Evolutionary conservation across 257 asterid genomes (phyloP).

Genomic region (Osmanthus fragrans): DNA sequence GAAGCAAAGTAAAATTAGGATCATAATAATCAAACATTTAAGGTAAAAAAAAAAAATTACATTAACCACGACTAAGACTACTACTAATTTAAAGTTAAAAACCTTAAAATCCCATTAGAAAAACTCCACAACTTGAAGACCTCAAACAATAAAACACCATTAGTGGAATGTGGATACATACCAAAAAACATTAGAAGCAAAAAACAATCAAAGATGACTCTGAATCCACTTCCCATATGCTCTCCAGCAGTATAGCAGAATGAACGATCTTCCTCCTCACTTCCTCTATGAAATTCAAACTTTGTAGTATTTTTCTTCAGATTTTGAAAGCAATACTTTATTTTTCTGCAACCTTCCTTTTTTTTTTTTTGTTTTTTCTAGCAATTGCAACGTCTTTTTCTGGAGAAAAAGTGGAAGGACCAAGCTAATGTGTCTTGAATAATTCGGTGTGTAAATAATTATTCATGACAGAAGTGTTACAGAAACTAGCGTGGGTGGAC

Average conservation of each 20-base stretch:
- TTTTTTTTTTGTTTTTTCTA: too few species aligned
- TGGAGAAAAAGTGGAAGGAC: slow-evolving; percentile 13
- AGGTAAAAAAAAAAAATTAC: too few species aligned
- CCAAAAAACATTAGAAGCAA: slow-evolving; percentile 57
- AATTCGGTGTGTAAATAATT: too few species aligned
- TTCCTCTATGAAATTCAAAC: not conserved
- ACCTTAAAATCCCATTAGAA: too few species aligned
- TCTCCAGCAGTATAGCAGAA: not conserved
- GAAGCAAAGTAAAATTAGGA: not conserved
- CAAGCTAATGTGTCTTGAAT: not conserved
- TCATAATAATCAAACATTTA: too few species aligned
- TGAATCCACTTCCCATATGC: slow-evolving; percentile 48
- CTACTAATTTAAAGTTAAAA: too few species aligned
- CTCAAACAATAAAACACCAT: not conserved
- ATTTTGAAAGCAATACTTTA: not conserved
- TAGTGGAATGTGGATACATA: slow-evolving; percentile 23
- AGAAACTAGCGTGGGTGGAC: too few species aligned
- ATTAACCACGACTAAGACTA: too few species aligned
- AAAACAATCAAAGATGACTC: slow-evolving; percentile 37
- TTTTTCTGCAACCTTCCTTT: slow-evolving; percentile 22
- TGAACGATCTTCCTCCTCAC: not conserved
- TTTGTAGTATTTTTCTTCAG: not conserved
- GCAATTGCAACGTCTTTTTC: slow-evolving; percentile 14
- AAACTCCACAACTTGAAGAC: not conserved
- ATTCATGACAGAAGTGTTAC: too few species aligned